Conservation (phyloP, 208 protist species). For the Angomonas desouzai region DNA sequence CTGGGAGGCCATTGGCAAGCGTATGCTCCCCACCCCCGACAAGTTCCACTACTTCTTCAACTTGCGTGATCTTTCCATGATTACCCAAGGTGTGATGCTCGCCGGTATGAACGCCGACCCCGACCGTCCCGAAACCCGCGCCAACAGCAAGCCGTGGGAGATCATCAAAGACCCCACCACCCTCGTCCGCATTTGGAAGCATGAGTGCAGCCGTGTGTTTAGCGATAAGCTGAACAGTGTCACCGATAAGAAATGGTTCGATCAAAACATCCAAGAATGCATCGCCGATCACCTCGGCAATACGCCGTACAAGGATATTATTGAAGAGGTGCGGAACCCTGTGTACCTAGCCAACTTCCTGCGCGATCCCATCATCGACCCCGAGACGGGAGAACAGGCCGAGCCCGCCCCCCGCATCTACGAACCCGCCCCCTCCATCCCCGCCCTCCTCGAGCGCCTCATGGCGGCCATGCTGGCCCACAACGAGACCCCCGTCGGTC, state of each 20-base stretch:
- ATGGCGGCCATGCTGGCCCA: conserved; percentile 78
- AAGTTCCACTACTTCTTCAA: conserved; percentile 99
- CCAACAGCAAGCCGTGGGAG: conserved; percentile 78
- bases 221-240: conserved; percentile 95
- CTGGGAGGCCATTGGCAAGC: conserved; percentile 85
- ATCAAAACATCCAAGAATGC: conserved; percentile 85
- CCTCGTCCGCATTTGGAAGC: conserved; percentile 95
- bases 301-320: conserved; percentile 80
- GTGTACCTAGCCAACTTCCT: conserved; percentile 96
- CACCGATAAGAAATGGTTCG: conserved; percentile 96
- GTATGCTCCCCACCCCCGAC: conserved; percentile 96
- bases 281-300: conserved; percentile 63
- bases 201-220: conserved; percentile 97
- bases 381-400: conserved; percentile 85
- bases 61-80: conserved; percentile 95
- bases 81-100: conserved; percentile 95
- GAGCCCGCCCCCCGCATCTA: conserved; percentile 93
- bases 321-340: conserved; percentile 66
- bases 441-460: conserved; percentile 68
- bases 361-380: conserved; percentile 85
- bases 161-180: conserved; percentile 64
- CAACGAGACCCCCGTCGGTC: conserved; percentile 81
- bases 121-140: conserved; percentile 85
- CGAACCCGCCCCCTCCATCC: conserved; percentile 89
- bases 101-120: conserved; percentile 83